These are phyloP conservation scores for Fragosphaeria purpurea DNA, from an alignment of 2,329 filamentous ascomycete genomes.

Conservation along the genomic window DNA sequence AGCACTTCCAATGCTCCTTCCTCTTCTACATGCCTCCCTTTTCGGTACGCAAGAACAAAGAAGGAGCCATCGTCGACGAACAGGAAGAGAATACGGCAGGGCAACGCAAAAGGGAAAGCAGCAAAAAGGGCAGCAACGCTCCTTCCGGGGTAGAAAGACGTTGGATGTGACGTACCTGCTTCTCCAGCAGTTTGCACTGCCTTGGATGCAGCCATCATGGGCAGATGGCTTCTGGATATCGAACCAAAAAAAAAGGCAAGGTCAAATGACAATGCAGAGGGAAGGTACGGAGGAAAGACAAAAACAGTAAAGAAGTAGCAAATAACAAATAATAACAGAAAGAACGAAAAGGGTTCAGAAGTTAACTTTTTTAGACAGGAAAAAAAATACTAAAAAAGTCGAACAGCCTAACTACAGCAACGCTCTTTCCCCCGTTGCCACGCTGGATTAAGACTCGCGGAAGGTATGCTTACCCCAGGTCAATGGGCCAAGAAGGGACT, in stretches of 20 bases:
- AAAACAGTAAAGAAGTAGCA: background rate
- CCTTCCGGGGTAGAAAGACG: background rate
- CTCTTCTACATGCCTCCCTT: background rate
- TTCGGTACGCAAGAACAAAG: background rate
- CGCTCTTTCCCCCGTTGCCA: too few species aligned
- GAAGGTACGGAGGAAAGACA: background rate
- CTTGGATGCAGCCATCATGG: constrained; percentile 13
- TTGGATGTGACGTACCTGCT: constrained; percentile 12
- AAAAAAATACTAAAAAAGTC: background rate
- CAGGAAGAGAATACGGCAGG: background rate
- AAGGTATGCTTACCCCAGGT: too few species aligned
- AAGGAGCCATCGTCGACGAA: background rate
- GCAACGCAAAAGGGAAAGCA: background rate
- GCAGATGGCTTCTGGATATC: background rate
- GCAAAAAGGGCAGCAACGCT: background rate
- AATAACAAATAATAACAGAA: background rate
- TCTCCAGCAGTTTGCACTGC: constrained; percentile 15
- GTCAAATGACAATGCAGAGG: background rate
- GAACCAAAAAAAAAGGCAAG: background rate
- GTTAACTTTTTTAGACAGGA: background rate
- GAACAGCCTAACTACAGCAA: background rate
- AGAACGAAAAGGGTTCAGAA: background rate
- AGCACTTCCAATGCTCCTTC: constrained; percentile 5
- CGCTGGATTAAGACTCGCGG: too few species aligned
- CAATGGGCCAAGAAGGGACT: too few species aligned